A percentile compares a stretch with the other conserved stretches of the same genome.
phyloP scores from a whole-genome alignment of 257 asterid species.

The Gentiana dahurica region DNA sequence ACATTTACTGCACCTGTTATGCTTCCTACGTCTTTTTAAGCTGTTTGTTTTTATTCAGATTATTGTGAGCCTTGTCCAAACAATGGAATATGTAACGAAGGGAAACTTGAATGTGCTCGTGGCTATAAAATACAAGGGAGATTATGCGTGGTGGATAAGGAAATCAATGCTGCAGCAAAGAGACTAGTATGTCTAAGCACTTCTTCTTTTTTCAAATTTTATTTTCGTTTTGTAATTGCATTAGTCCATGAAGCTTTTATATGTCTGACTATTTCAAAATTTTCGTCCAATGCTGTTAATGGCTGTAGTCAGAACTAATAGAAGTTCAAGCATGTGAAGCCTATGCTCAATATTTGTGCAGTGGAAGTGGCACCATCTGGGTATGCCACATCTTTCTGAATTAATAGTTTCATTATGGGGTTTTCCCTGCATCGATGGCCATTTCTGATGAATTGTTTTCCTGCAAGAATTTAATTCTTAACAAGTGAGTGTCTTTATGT shows the following conservation, averaged over 20 bases:
- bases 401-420: background rate
- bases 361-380: constrained; percentile 66
- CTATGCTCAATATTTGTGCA: constrained; percentile 56
- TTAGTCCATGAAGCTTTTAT: no score
- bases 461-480: background rate
- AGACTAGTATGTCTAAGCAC: constrained; percentile 36
- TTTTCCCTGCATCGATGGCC: background rate
- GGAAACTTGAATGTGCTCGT: constrained; percentile 54
- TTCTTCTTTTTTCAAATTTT: no score
- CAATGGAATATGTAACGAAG: constrained; percentile 68
- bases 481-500: background rate
- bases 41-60: constrained; percentile 36
- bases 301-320: constrained; percentile 62
- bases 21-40: constrained; percentile 9
- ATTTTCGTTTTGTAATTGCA: no score
- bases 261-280: no score
- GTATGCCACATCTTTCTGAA: constrained; percentile 25
- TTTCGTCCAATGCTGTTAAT: background rate
- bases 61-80: constrained; percentile 71
- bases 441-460: background rate
- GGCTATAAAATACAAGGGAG: constrained; percentile 61
- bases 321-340: constrained; percentile 53
- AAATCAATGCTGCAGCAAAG: constrained; percentile 45
- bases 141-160: constrained; percentile 66
- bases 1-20: background rate